A percentile compares a stretch with the other conserved stretches of the same genome.
phyloP scores from a whole-genome alignment of 2,329 filamentous ascomycete genomes.

The Pseudopithomyces maydicus region DNA sequence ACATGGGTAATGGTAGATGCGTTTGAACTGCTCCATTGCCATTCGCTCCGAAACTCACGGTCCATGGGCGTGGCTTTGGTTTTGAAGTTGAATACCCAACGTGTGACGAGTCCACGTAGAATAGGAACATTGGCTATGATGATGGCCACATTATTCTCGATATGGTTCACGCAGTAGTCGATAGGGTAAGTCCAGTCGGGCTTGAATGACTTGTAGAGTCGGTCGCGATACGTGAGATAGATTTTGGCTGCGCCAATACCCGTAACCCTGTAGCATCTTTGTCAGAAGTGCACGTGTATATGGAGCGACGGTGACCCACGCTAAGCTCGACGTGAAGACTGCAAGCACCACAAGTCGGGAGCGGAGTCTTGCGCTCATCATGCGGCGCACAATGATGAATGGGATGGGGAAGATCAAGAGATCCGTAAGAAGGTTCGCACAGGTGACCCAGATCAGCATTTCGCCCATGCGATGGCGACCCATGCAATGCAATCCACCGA shows the following conservation, averaged over 20 bases:
- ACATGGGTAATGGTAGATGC: conserved; percentile 32
- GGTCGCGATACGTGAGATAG: conserved; percentile 47
- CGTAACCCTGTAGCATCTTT: conserved; percentile 37
- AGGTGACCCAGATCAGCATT: conserved; percentile 48
- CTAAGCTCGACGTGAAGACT: conserved; percentile 47
- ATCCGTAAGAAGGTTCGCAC: conserved; percentile 48
- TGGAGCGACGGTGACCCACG: conserved; percentile 26
- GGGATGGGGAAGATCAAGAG: conserved; percentile 48
- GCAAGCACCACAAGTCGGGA: conserved; percentile 45
- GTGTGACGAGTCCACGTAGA: conserved; percentile 47
- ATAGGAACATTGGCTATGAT: conserved; percentile 49
- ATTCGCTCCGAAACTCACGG: conserved; percentile 33
- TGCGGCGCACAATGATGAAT: conserved; percentile 46
- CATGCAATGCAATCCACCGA: conserved; percentile 46
- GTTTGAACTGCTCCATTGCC: conserved; percentile 33
- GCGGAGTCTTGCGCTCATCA: conserved; percentile 47
- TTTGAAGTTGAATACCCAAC: conserved; percentile 47
- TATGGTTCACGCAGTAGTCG: conserved; percentile 49
- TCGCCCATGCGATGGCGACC: conserved; percentile 43
- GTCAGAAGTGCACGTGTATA: conserved; percentile 1
- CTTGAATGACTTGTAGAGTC: conserved; percentile 41
- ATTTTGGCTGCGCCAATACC: conserved; percentile 48
- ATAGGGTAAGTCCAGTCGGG: conserved; percentile 50
- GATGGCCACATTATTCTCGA: conserved; percentile 49
- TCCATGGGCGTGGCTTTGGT: conserved; percentile 41